These are phyloP conservation scores for Cyanidiococcus yangmingshanensis DNA, from an alignment of 23 red algal species.

Conservation along the genomic window DNA sequence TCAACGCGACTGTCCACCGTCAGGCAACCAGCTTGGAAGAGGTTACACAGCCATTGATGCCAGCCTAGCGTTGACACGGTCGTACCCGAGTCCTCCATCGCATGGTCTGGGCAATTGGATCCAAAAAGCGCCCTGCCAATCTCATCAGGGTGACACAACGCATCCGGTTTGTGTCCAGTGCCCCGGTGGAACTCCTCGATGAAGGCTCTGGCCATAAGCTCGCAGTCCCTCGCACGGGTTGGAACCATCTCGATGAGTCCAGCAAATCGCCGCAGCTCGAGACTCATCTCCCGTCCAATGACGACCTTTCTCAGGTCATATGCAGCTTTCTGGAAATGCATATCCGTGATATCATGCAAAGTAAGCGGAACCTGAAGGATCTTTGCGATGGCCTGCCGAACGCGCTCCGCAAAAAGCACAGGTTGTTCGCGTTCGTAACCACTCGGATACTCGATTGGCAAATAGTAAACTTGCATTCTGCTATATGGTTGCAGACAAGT, in stretches of 20 bases:
- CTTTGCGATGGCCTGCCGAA: constrained; percentile 18
- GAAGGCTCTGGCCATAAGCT: too few species aligned
- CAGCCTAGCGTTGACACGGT: not conserved
- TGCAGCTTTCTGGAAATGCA: not conserved
- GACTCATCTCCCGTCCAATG: not conserved
- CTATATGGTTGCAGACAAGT: constrained; percentile 10
- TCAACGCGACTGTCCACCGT: not conserved
- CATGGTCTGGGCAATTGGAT: not conserved
- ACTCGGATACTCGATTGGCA: constrained; percentile 13
- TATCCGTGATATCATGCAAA: not conserved
- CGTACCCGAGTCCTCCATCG: not conserved
- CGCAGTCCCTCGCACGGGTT: too few species aligned
- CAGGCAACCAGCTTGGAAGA: not conserved
- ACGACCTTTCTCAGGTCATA: not conserved
- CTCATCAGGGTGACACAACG: not conserved
- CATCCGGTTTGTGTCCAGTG: not conserved
- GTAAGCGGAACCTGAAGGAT: not conserved
- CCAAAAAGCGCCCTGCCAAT: not conserved
- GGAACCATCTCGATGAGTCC: not conserved
- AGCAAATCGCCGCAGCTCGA: not conserved
- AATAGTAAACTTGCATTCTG: not conserved
- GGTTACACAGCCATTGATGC: too few species aligned
- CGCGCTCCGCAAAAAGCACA: constrained; percentile 19
- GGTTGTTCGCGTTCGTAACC: constrained; percentile 15
- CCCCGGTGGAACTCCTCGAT: not conserved